A percentile compares a stretch with the other conserved stretches of the same genome.
Evolutionary conservation across 2,329 filamentous ascomycete species (phyloP).

Genomic region (Pseudocercospora eumusae): DNA sequence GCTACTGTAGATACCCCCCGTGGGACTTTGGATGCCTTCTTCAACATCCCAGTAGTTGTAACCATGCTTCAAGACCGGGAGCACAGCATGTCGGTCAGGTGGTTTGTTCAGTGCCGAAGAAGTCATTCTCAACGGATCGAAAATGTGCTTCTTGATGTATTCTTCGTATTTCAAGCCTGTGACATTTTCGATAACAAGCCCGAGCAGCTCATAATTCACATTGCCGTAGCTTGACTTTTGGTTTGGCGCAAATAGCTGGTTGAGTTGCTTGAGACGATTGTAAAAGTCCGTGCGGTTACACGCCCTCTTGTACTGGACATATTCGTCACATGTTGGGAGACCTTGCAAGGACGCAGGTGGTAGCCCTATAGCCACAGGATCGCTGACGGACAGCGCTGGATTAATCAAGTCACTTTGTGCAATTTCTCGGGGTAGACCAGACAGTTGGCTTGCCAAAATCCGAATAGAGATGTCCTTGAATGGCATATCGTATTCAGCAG

Average conservation of each 20-base stretch:
- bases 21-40: constrained; percentile 46
- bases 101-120: constrained; percentile 38
- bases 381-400: not conserved
- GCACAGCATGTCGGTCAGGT: constrained; percentile 43
- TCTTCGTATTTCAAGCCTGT: constrained; percentile 41
- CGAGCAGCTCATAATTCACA: constrained; percentile 45
- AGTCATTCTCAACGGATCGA: constrained; percentile 44
- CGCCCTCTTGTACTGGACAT: constrained; percentile 34
- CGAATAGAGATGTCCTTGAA: constrained; percentile 49
- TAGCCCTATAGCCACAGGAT: constrained; percentile 37
- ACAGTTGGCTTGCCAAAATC: constrained; percentile 46
- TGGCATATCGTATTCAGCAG: constrained; percentile 43
- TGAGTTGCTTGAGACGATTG: constrained; percentile 34
- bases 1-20: constrained; percentile 49
- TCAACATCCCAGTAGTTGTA: constrained; percentile 42
- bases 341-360: constrained; percentile 40
- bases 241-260: constrained; percentile 47
- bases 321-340: constrained; percentile 42
- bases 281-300: constrained; percentile 42
- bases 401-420: constrained; percentile 27
- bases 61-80: constrained; percentile 34
- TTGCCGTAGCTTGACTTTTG: constrained; percentile 49
- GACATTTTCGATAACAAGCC: constrained; percentile 44
- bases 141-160: constrained; percentile 45
- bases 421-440: constrained; percentile 47